Base-by-base conservation (phyloP, 73 alveolate genomes). In the Paramecium sonneborni region DNA sequence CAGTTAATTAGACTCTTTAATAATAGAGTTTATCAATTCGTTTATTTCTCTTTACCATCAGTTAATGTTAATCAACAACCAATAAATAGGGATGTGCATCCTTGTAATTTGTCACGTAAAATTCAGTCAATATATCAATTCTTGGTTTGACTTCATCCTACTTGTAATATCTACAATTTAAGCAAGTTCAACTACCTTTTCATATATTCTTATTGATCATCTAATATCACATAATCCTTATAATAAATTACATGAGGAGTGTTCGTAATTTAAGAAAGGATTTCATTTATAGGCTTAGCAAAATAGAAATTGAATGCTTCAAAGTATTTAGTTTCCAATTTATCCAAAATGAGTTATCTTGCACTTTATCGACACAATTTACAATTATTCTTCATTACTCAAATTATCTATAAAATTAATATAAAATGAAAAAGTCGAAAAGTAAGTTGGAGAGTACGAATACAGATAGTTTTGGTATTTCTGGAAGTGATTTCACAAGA, bases 231-330 rank as follows among this genome's bases (percentile, higher is more conserved):
- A 79, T 79, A 79, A 79, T 79, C 90, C 90, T 79, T 79, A 79
- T 37, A 79, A 43, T 39, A 79, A 12, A 79, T 79, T 46, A 79
- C 90, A 43, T 79, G 90, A 34, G 76, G 69, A 32, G 74, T 26
- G 6, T 44, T 79, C 1, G 76, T 28, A 44, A 38, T 26, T 44
- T 38, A 79, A 38, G 90, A 32, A 0, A 79, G 24, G 44, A 79
- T 23, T 79, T 79, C 90, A 79, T 79, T 79, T n/a, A 79, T 46
- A 79, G 90, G 90, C 18, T 79, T 79, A 44, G 90, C 90, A n/a
- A 79, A 79, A 44, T 79, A 79, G 43, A 79, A 79, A 46, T 79
- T 79, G 30, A 79, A 79, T 20, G 90, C 90, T 44, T 79, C 90
- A 79, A 79, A 79, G 32, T 79, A 79, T 34, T 79, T 79, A 1